Base-by-base conservation (phyloP, 2,329 filamentous ascomycete genomes). In the Arthrobotrys pseudoclavata region DNA sequence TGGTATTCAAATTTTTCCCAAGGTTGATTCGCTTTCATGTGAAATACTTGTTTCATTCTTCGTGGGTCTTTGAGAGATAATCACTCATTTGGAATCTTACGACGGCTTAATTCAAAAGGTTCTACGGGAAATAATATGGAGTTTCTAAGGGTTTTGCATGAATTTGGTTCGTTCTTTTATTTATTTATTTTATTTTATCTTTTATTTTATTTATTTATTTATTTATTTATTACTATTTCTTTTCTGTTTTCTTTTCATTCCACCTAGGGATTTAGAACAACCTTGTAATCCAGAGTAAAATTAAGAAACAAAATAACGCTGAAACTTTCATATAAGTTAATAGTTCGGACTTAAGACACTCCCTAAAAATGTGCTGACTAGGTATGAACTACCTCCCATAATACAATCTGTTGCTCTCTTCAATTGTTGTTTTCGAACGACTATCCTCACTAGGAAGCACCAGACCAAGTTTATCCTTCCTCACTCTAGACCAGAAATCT, bases 241-340 rank as follows among this genome's bases (percentile, higher is more conserved):
- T 37, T 13, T 40, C 40, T 37, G 15, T 57, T 57, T 40, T 12
- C 13, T 57, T 60, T 55, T 40, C 55, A 9, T 60, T 42, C 20
- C 52, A 22, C 52, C 12, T 40, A n/a, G 42, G 66, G 66, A 70
- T 57, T 76, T 76, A 47, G 72, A 76, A 66, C 71, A 63, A 63
- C 68, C 45, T 76, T 76, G 71, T 76, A 76, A 76, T 76, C 71
- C 71, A 69, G 63, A 69, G 47, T 64, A 53, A 66, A 76, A 53
- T 48, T 40, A 74, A 48, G n/a, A 66, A 52, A 31, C n/a, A 24
- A 55, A 42, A 22, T 15, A 37, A 47, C 10, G 12, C 12, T 15
- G 7, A 40, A 40, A 15, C 37, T 3, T 15, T 40, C 10, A 40
- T 40, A 2, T 5, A 40, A 40, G 9, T 5, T 40, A 40, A n/a